Evolutionary conservation across 164 flowering plant genomes (phyloP), one percentile per base, ranked within the genome.

Genomic region (Nymphaea colorata): DNA sequence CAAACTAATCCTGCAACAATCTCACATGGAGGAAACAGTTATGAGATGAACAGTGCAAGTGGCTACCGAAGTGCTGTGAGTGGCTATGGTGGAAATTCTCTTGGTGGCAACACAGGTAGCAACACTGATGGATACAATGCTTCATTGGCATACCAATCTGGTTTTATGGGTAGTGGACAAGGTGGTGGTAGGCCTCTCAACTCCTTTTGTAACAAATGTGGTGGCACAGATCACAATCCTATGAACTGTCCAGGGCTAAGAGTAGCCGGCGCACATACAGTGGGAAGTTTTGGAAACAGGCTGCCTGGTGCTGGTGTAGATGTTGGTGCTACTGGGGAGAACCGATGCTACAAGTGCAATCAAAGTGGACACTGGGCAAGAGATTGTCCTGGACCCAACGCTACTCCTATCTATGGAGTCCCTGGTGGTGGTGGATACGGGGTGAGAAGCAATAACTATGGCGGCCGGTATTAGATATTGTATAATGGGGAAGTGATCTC

Each of bases 281-380:
- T 10, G 5, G 53, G 85, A 59, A 79, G 75, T 41, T 77, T 71
- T 62, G 66, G 44, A 25, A 75, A 66, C 64, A 75, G 75, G 66
- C 62, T 51, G 15, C 47, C 75, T 61, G 11, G 76, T 61, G 62
- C 70, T 65, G 82, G 72, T 15, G 71, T 69, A 4, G 73, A 77
- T 66, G 69, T 61, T 43, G 84, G 74, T 57, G 71, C 77, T 63
- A 61, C 65, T 4, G 69, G 80, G 7, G 76, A 75, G 41, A 84
- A 85, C 36, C 0, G 36, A 67, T 91, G 96, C 73, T 91, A 45
- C 61, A 87, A 91, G 69, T 91, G 97, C 73, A 84, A 84, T 73
- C 86, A 87, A 73, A 45, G 74, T 53, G 97, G 97, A 64, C 97
- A 91, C 68, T 88, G 88, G 89, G 91, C 91, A 7, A 87, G 76